Evolutionary conservation across 2,329 filamentous ascomycete species (phyloP).

Genomic region (Aspergillus sp.): DNA sequence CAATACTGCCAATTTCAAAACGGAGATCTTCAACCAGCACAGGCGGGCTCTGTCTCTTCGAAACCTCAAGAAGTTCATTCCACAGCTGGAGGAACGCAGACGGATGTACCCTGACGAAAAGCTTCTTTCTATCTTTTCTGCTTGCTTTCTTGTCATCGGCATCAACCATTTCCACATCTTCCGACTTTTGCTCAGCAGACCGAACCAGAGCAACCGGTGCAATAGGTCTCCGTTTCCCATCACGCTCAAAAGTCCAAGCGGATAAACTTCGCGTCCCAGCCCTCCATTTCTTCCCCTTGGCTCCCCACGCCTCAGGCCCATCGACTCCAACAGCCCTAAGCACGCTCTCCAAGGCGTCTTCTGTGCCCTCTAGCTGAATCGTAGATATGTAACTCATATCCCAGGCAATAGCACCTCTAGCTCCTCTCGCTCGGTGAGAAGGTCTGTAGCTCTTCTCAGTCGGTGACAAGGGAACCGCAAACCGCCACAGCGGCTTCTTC

Average conservation of each 20-base stretch:
- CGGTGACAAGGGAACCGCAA: conserved; percentile 77
- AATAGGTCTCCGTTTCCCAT: conserved; percentile 54
- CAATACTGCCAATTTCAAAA: conserved; percentile 69
- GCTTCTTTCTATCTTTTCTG: conserved; percentile 41
- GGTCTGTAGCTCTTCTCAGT: conserved; percentile 86
- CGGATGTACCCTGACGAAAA: conserved; percentile 76
- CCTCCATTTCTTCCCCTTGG: conserved; percentile 67
- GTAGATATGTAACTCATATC: conserved; percentile 94
- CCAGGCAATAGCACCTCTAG: conserved; percentile 78
- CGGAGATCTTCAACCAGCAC: conserved; percentile 62
- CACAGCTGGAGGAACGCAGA: conserved; percentile 65
- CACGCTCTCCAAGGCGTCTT: conserved; percentile 60
- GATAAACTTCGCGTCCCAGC: conserved; percentile 54
- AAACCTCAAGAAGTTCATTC: conserved; percentile 55
- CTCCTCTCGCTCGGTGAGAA: conserved; percentile 73
- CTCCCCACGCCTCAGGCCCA: conserved; percentile 56
- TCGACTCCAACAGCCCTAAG: conserved; percentile 62
- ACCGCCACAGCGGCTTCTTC: conserved; percentile 79
- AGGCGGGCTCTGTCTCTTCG: conserved; percentile 58
- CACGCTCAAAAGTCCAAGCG: conserved; percentile 55
- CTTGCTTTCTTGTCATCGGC: conserved; percentile 10
- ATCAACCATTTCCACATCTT: conserved; percentile 35
- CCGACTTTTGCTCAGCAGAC: conserved; percentile 48
- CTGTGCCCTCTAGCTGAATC: conserved; percentile 67
- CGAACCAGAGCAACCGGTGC: conserved; percentile 72